A percentile compares a stretch with the other conserved stretches of the same genome.
Conservation (phyloP, 1,284 basidiomycete species). For the Naganishia sp. region DNA sequence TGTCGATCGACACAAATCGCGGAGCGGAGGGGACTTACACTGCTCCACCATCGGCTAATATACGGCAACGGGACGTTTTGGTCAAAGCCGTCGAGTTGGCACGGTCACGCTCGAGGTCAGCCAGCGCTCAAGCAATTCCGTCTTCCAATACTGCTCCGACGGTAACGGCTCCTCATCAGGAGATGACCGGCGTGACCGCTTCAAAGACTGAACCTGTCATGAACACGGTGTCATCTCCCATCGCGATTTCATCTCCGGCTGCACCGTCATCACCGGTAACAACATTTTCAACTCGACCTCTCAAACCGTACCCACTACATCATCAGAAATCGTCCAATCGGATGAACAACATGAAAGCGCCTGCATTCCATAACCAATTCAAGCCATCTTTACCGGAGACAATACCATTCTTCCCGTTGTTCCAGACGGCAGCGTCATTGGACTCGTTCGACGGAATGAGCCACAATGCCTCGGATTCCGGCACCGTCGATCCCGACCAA, state of each 20-base stretch:
- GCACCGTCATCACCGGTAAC: constrained; percentile 14
- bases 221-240: constrained; percentile 7
- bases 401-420: constrained; percentile 24
- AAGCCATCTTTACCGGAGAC: constrained; percentile 22
- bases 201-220: constrained; percentile 16
- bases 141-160: neutral
- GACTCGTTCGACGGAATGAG: constrained; percentile 15
- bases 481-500: neutral
- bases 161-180: neutral
- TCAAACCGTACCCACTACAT: constrained; percentile 22
- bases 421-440: constrained; percentile 19
- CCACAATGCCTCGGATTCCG: neutral
- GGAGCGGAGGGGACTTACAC: neutral
- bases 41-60: constrained; percentile 6
- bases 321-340: constrained; percentile 22
- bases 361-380: constrained; percentile 5
- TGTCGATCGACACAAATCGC: neutral
- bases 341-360: constrained; percentile 19
- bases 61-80: constrained; percentile 31
- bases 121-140: constrained; percentile 15
- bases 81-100: constrained; percentile 32
- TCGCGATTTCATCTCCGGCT: constrained; percentile 9
- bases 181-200: neutral
- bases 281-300: constrained; percentile 16
- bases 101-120: constrained; percentile 21